Evolutionary conservation across 2,329 filamentous ascomycete genomes (phyloP), one percentile per base, ranked within the genome.

Genomic region (Clarireedia monteithiana): DNA sequence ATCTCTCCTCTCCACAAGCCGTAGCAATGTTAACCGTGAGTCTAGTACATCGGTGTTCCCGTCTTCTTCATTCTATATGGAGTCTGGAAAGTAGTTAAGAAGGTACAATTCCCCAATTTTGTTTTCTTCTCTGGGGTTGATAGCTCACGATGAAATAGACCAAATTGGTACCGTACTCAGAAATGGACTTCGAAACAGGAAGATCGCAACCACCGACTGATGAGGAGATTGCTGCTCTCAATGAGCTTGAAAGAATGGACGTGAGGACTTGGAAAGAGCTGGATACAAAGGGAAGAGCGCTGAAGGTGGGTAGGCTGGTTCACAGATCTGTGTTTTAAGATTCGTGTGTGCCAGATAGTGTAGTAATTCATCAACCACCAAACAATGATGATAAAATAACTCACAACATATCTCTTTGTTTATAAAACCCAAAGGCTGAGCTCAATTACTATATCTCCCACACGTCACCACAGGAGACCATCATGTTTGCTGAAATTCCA

Each of bases 41-140:
- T 24, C 5, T 24, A 46, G 42, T 50, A 50, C 24, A 50, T 42
- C 42, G 70, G 62, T 0, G 76, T 80, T 34, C 84, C 83, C 57
- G 62, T 81, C 3, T 84, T 84, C 61, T 69, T 85, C 17, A 79
- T 81, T 0, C 66, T 85, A 0, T 74, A 85, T 4, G 80, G 84
- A 64, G 81, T 81, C 6, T 85, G 81, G 80, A 77, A 50, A 14
- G 20, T 50, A 7, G 5, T 42, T 14, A 50, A 50, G 36, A 50
- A 50, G 26, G 48, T 42, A 42, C 1, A 15, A 2, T 12, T 12
- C 12, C 14, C 3, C 20, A n/a, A 2, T 2, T 20, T 3, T 12
- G 24, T 17, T 17, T 17, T 7, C 20, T 20, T 20, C 20, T 48
- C 24, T 4, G 9, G 6, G 20, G 30, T 12, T 12, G 39, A 23